Conservation (phyloP, 805 yeast genomes). For the Starmera pachycereana region DNA sequence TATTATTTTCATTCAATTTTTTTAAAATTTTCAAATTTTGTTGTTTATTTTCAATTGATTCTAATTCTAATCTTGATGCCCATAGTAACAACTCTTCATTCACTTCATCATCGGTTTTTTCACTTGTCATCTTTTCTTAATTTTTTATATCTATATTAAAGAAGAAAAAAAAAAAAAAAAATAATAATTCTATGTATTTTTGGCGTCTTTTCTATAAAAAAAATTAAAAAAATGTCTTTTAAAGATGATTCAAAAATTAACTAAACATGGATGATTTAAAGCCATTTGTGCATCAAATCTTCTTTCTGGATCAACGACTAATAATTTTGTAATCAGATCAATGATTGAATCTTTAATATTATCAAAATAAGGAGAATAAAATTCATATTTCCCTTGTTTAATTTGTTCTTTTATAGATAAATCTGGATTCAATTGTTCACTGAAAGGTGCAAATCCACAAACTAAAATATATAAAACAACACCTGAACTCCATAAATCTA, state of each 20-base stretch:
- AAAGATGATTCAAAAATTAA: slow-evolving; percentile 20
- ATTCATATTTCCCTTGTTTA: slow-evolving; percentile 54
- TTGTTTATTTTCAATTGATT: slow-evolving; percentile 32
- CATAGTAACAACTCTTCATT: slow-evolving; percentile 30
- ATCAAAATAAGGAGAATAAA: slow-evolving; percentile 77
- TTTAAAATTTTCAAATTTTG: background rate
- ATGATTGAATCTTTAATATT: slow-evolving; percentile 52
- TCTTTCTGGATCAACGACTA: slow-evolving; percentile 54
- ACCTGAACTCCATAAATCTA: slow-evolving; percentile 78
- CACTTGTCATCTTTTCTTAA: background rate
- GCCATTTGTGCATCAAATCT: slow-evolving; percentile 81
- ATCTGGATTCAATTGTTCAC: slow-evolving; percentile 76
- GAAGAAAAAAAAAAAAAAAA: background rate
- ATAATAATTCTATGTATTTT: no score
- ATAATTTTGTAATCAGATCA: slow-evolving; percentile 52
- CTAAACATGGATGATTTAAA: slow-evolving; percentile 76
- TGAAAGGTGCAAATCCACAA: slow-evolving; percentile 80
- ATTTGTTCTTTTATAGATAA: slow-evolving; percentile 62
- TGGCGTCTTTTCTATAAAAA: slow-evolving; percentile 2
- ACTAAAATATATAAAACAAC: slow-evolving; percentile 68
- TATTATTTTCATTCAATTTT: background rate
- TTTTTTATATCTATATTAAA: background rate
- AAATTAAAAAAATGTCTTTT: no score
- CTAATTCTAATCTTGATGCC: slow-evolving; percentile 43
- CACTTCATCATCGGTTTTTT: slow-evolving; percentile 13